Evolutionary conservation across 345 rosid species (phyloP), one percentile per base, ranked within the genome.

Genomic region (Camelina laxa): DNA sequence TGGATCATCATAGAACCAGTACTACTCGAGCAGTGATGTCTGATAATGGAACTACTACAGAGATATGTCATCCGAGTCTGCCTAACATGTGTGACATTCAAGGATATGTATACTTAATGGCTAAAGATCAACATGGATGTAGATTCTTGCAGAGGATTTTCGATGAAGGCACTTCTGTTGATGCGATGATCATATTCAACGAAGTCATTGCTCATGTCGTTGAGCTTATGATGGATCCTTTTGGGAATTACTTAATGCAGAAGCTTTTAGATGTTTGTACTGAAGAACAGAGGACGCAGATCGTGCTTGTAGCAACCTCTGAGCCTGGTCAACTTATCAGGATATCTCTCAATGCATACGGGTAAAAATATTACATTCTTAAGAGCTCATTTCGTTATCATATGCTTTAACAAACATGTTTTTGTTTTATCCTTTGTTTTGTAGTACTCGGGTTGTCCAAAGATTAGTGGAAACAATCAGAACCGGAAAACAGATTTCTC

Each of bases 361-460:
- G 90, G 90, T 86, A 72, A 65, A 27, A 57, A 1, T 0, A 2
- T 21, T 48, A 56, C 30, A 1, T 39, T 20, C 30, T 2, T 17
- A 1, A 17, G 44, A 16, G 0, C 36, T 49, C 16, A 16, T 58
- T 41, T 30, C 9, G 24, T 17, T 61, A 21, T 49, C 5, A 20
- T 35, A 15, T 35, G 21, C n/a, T 39, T 33, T 6, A 33, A 39
- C 5, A 7, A 5, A 0, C 15, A 47, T 54, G 27, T 22, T 41
- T 41, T 71, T 65, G 48, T 6, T 62, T 61, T 0, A 36, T 39
- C 3, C 3, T 64, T 56, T 55, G 27, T 36, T 12, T 78, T 31
- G 12, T 60, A 89, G 93, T 33, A 89, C 93, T 59, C 85, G 93
- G 3, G 93, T 86, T 21, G 86, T 87, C 9, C 94, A 89, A 79